phyloP scores from a whole-genome alignment of 176 grass and related monocot genomes.

The Zea mays region DNA sequence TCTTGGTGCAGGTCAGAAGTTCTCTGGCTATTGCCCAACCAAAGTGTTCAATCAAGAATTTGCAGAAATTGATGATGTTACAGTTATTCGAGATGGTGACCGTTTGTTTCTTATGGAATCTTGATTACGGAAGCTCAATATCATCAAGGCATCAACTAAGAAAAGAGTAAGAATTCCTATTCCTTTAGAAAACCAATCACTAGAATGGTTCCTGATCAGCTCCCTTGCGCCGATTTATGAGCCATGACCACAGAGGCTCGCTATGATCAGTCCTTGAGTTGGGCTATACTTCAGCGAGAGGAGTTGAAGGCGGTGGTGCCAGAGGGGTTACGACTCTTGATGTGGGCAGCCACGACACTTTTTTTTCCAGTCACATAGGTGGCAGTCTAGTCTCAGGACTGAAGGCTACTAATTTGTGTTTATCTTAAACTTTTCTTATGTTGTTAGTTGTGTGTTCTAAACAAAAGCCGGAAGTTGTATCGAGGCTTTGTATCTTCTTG shows the following conservation, averaged over 20 bases:
- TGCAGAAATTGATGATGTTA: conserved; percentile 85
- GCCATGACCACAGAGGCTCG: not conserved
- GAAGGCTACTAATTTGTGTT: no score
- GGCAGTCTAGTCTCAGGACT: no score
- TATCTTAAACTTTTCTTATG: no score
- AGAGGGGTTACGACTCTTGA: no score
- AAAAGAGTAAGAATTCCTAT: not conserved
- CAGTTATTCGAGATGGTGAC: conserved; percentile 76
- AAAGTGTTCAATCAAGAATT: conserved; percentile 65
- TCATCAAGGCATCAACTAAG: not conserved
- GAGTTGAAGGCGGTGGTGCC: no score
- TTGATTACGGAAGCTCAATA: conserved; percentile 22
- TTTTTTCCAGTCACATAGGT: no score
- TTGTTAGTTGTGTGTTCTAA: no score
- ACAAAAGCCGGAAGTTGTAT: no score
- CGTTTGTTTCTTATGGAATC: conserved; percentile 66
- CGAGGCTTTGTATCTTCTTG: no score
- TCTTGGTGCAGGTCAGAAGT: conserved; percentile 64
- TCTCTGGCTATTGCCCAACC: conserved; percentile 45
- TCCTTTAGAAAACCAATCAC: not conserved
- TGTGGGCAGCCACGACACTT: no score
- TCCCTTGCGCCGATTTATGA: not conserved
- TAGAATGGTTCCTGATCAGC: not conserved
- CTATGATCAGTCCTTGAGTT: not conserved
- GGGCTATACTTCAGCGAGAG: no score